phyloP scores from a whole-genome alignment of 1,139 yeast genomes.

The Arxiozyma heterogenica region DNA sequence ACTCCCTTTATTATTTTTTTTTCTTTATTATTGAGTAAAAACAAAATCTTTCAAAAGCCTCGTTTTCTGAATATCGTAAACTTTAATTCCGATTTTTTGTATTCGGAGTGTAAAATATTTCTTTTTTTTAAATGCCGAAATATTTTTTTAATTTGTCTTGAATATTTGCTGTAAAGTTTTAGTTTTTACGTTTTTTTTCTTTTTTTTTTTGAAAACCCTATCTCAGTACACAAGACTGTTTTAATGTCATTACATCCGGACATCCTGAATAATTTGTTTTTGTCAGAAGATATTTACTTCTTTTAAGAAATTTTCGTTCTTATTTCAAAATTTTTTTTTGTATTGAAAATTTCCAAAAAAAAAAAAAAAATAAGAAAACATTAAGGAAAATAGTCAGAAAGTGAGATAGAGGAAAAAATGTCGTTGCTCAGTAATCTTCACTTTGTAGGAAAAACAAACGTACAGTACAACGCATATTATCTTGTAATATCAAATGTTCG shows the following conservation, averaged over 20 bases:
- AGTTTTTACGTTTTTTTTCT: not conserved
- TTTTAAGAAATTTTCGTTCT: not conserved
- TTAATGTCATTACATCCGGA: not conserved
- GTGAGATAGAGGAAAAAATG: not conserved
- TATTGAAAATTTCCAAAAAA: not conserved
- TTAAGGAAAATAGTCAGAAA: no score
- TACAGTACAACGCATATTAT: not conserved
- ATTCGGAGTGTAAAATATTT: no score
- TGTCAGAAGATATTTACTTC: not conserved
- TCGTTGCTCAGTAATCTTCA: not conserved
- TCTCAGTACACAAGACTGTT: not conserved
- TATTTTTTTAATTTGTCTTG: no score
- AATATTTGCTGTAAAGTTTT: not conserved
- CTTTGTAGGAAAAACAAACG: not conserved
- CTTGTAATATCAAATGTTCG: not conserved
- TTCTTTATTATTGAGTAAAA: no score
- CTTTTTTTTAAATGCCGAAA: no score
- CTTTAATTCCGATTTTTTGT: no score
- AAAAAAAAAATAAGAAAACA: no score
- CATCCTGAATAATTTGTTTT: not conserved
- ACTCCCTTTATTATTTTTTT: not conserved
- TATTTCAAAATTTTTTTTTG: no score
- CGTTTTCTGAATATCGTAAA: no score
- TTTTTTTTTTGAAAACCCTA: no score
- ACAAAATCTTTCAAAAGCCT: no score